Conservation (phyloP, 306 rosid species). For the Rosa chinensis region DNA sequence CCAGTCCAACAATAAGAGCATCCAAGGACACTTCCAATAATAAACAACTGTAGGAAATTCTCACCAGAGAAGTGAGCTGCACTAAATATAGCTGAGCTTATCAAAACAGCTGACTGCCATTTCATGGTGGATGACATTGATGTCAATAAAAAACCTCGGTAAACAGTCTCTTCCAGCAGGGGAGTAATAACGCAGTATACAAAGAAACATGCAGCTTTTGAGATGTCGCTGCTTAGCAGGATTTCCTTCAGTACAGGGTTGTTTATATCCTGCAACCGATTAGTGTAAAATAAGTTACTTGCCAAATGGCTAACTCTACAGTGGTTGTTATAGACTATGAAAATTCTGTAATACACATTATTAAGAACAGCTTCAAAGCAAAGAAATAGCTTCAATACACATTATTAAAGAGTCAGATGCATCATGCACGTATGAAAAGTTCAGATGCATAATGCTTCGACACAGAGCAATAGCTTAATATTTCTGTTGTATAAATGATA, state of each 20-base stretch:
- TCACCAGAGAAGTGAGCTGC: slow-evolving; percentile 74
- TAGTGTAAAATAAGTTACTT: slow-evolving; percentile 7
- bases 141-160: slow-evolving; percentile 72
- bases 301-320: no score
- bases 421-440: neutral
- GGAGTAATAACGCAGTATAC: slow-evolving; percentile 70
- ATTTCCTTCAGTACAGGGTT: slow-evolving; percentile 63
- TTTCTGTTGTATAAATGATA: neutral
- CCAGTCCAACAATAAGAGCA: slow-evolving; percentile 76
- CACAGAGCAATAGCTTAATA: neutral
- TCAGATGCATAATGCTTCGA: neutral
- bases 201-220: slow-evolving; percentile 52
- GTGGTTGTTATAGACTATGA: neutral
- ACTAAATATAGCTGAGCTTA: slow-evolving; percentile 70
- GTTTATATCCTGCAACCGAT: slow-evolving; percentile 53
- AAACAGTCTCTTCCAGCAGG: slow-evolving; percentile 69
- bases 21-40: slow-evolving; percentile 77
- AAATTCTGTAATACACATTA: neutral
- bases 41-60: slow-evolving; percentile 62
- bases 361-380: no score
- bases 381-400: neutral
- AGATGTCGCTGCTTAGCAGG: slow-evolving; percentile 46
- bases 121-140: slow-evolving; percentile 60
- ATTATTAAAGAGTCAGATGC: neutral
- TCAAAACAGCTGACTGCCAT: slow-evolving; percentile 66